Evolutionary conservation across 1,139 yeast genomes (phyloP), one percentile per base, ranked within the genome.

Genomic region (Blastobotrys malaysiensis): DNA sequence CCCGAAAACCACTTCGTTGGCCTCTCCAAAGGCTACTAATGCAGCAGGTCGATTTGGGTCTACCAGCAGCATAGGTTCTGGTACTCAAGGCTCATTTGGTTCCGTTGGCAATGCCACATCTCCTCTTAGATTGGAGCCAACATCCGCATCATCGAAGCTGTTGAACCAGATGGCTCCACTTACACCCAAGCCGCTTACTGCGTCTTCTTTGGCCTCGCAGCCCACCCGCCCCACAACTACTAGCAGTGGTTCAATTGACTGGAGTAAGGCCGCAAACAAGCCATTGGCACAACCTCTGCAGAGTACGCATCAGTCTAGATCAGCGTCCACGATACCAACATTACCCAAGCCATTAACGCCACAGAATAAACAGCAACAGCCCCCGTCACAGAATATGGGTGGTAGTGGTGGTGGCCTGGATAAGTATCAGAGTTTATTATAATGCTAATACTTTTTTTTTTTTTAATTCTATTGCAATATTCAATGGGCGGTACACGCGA

Each of bases 341-440:
- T 46, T 48, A 22, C 54, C 52, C 11, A 48, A 48, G 46, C 52
- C 51, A 14, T 6, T 24, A 5, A 22, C 49, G 3, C 45, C 54
- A 26, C 20, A 21, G 9, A 19, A 43, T 1, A 4, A 47, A 19
- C 19, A 22, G 47, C 46, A 45, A 20, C 48, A 46, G 43, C 51
- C 48, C 4, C 5, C 39, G 5, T 13, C 39, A 13, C 39, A 31
- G n/a, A n/a, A 31, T n/a, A 31, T 3, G 16, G 39, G 39, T 11
- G 11, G 48, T 53, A 51, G 39, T 49, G 11, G 48, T 53, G 50
- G 39, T 49, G 53, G 39, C 18, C 52, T 63, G 49, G 60, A 58
- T 39, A 65, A 60, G 45, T 62, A 60, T 48, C 64, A 61, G 45
- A 61, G 66, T 51, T 48, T 63, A 18, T 51, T 61, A 22, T 63